A percentile compares a stretch with the other conserved stretches of the same genome.
Conservation (phyloP, 2,329 filamentous ascomycete species). For the Uncinocarpus reesii region DNA sequence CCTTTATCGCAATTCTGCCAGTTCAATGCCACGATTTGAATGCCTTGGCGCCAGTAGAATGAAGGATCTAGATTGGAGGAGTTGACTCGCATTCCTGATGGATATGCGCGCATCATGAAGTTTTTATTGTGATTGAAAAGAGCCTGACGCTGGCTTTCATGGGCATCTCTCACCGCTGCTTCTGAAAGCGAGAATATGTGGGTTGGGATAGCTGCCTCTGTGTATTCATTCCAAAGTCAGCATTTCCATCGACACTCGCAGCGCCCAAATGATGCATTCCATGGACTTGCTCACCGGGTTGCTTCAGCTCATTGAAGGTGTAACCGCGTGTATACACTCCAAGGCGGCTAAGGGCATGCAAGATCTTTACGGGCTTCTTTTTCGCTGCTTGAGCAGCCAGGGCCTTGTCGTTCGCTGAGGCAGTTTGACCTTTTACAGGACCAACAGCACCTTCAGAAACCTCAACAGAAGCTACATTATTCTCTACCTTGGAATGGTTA, state of each 20-base stretch:
- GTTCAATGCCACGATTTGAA: slow-evolving; percentile 85
- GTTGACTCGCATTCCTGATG: slow-evolving; percentile 66
- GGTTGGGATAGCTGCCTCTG: slow-evolving; percentile 45
- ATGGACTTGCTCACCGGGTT: slow-evolving; percentile 45
- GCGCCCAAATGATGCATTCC: not conserved
- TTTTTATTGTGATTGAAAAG: slow-evolving; percentile 74
- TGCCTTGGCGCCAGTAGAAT: slow-evolving; percentile 75
- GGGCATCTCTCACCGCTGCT: slow-evolving; percentile 55
- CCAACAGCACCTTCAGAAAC: slow-evolving; percentile 4
- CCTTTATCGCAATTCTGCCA: slow-evolving; percentile 87
- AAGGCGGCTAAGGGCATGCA: slow-evolving; percentile 59
- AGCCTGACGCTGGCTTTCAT: slow-evolving; percentile 42
- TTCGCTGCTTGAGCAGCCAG: slow-evolving; percentile 17
- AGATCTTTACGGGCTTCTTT: slow-evolving; percentile 52
- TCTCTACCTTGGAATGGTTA: not conserved
- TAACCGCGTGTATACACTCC: slow-evolving; percentile 82
- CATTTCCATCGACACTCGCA: not conserved
- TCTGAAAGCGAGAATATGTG: slow-evolving; percentile 58
- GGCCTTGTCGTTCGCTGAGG: slow-evolving; percentile 9
- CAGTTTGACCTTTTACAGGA: slow-evolving; percentile 9
- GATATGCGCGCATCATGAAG: slow-evolving; percentile 80
- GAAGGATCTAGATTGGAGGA: slow-evolving; percentile 82
- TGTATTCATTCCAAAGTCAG: not conserved
- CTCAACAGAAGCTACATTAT: slow-evolving; percentile 14
- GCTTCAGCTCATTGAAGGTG: slow-evolving; percentile 62